These are phyloP conservation scores for Stephanodiscus minutulus DNA, from an alignment of 108 stramenopile genomes.

Conservation along the genomic window DNA sequence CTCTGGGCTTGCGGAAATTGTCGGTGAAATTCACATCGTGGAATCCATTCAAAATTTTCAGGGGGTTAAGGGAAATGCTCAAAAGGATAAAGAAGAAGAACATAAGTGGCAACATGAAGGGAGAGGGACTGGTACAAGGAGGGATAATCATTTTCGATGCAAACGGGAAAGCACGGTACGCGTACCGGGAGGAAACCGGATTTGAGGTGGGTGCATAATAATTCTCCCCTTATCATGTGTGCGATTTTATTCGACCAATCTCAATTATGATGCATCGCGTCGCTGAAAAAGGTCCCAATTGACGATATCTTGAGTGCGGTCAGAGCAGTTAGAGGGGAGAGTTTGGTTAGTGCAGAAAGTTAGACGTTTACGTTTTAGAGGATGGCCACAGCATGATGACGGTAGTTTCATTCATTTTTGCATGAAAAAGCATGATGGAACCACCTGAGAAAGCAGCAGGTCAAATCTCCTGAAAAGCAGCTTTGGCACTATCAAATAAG, in stretches of 20 bases:
- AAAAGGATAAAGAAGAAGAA: conserved; percentile 47
- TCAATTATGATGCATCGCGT: too few relatives aligned
- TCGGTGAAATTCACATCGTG: conserved; percentile 23
- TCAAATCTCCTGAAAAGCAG: neutral
- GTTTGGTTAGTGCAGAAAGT: neutral
- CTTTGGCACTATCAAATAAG: too few relatives aligned
- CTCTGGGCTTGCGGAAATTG: conserved; percentile 52
- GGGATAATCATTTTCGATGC: conserved; percentile 61
- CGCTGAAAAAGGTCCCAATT: conserved; percentile 18
- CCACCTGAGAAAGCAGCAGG: conserved; percentile 3
- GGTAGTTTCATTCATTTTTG: conserved; percentile 19
- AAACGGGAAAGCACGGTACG: conserved; percentile 42
- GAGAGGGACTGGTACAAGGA: conserved; percentile 67
- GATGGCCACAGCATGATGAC: conserved; percentile 18
- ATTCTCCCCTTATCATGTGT: neutral
- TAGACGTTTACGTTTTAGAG: neutral
- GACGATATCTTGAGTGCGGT: conserved; percentile 56
- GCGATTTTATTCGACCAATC: too few relatives aligned
- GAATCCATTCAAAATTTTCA: conserved; percentile 56
- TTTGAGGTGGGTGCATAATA: conserved; percentile 6
- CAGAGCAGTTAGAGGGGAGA: conserved; percentile 26
- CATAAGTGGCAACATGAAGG: conserved; percentile 62
- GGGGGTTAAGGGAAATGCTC: conserved; percentile 39
- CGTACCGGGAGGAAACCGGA: conserved; percentile 65
- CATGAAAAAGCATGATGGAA: neutral